Conservation (phyloP, 495 filamentous ascomycete genomes). For the Hypoxylon lienhwacheense region DNA sequence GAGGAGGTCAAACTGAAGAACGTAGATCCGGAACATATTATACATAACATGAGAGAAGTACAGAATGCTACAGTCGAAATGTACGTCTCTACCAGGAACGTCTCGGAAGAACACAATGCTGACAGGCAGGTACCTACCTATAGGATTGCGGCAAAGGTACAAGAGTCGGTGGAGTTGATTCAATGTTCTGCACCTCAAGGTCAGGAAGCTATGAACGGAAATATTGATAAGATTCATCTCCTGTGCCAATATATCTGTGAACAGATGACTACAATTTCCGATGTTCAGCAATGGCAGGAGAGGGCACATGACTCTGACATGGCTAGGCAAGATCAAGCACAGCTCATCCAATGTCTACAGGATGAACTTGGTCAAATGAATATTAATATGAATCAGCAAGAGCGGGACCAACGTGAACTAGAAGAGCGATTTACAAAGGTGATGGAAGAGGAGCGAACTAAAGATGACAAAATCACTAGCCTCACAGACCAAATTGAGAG, state of each 20-base stretch:
- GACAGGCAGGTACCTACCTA: neutral
- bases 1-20: constrained; percentile 11
- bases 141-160: constrained; percentile 14
- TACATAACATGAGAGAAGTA: constrained; percentile 13
- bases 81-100: constrained; percentile 20
- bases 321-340: constrained; percentile 16
- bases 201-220: constrained; percentile 2
- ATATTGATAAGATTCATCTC: constrained; percentile 9
- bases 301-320: constrained; percentile 10
- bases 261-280: neutral
- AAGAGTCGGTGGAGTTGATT: neutral
- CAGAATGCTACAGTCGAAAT: constrained; percentile 15
- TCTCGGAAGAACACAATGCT: neutral
- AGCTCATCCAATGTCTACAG: constrained; percentile 27
- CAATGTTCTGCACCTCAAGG: neutral
- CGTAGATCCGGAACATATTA: constrained; percentile 6
- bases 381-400: constrained; percentile 16
- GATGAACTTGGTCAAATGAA: constrained; percentile 29
- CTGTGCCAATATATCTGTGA: constrained; percentile 16
- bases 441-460: constrained; percentile 3
- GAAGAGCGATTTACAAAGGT: neutral
- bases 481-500: constrained; percentile 12
- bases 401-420: constrained; percentile 16
- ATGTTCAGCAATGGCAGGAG: constrained; percentile 25
- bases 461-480: constrained; percentile 3